These are phyloP conservation scores for Phytophthora tentaculata DNA, from an alignment of 352 stramenopile species.

Conservation along the genomic window DNA sequence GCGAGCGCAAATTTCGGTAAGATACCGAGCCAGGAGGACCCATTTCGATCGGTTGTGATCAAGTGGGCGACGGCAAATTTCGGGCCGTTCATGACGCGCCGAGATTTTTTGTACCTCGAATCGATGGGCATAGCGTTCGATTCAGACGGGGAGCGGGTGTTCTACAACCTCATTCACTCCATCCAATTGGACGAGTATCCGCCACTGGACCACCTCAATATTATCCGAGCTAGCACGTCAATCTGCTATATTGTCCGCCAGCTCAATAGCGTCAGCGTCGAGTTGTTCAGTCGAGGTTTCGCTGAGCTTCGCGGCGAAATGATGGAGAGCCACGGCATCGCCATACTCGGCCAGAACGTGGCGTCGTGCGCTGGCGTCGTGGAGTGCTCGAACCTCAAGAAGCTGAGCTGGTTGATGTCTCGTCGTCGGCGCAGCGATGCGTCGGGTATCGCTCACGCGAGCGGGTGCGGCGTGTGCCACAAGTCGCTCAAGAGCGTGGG, in stretches of 20 bases:
- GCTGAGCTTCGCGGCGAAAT: constrained; percentile 48
- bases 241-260: constrained; percentile 58
- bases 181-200: constrained; percentile 40
- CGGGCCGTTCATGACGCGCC: constrained; percentile 35
- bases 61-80: constrained; percentile 45
- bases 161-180: constrained; percentile 52
- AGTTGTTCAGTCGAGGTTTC: constrained; percentile 60
- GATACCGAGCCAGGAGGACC: constrained; percentile 29
- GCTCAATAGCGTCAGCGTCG: constrained; percentile 33
- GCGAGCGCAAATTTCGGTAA: too few relatives aligned
- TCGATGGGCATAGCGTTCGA: constrained; percentile 46
- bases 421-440: constrained; percentile 25
- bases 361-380: constrained; percentile 30
- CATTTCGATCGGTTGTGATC: constrained; percentile 47
- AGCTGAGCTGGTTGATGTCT: constrained; percentile 57
- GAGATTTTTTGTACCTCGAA: constrained; percentile 51
- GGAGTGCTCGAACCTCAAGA: constrained; percentile 63
- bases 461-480: constrained; percentile 32
- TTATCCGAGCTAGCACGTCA: constrained; percentile 46
- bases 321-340: constrained; percentile 41
- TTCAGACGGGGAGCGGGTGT: constrained; percentile 37
- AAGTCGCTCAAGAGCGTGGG: constrained; percentile 34
- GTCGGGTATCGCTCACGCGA: background rate
- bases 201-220: constrained; percentile 27
- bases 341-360: constrained; percentile 45